A percentile compares a stretch with the other conserved stretches of the same genome.
These are phyloP conservation scores for Aureobasidium melanogenum DNA, from an alignment of 2,329 filamentous ascomycete species.

Conservation along the genomic window DNA sequence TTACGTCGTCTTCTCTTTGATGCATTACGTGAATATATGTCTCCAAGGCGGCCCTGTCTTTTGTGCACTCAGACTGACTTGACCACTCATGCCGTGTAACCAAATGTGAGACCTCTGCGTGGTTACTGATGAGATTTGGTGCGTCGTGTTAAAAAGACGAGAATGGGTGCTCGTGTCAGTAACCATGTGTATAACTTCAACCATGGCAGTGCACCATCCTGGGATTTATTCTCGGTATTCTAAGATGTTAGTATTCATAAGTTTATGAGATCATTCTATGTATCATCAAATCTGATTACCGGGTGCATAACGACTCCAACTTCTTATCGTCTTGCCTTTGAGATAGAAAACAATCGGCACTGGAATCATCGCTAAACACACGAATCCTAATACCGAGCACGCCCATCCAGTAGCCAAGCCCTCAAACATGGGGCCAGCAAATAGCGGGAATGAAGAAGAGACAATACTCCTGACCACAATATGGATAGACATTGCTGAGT, in stretches of 20 bases:
- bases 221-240: no score
- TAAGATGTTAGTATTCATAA: no score
- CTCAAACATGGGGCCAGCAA: conserved; percentile 25
- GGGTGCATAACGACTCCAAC: conserved; percentile 10
- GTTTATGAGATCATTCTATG: not conserved
- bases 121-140: no score
- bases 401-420: conserved; percentile 26
- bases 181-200: no score
- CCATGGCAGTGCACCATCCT: no score
- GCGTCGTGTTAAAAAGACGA: no score
- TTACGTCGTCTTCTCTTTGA: not conserved
- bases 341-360: conserved; percentile 20
- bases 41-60: no score
- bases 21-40: no score
- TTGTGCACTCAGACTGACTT: no score
- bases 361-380: conserved; percentile 22
- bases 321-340: conserved; percentile 19
- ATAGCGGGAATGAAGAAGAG: conserved; percentile 23
- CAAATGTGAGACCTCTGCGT: no score
- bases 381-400: conserved; percentile 21
- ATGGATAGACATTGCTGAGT: conserved; percentile 19
- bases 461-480: conserved; percentile 10
- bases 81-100: no score
- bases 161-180: no score
- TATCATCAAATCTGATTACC: not conserved